Conservation (phyloP, 2,329 filamentous ascomycete genomes). For the Davidsoniella australis region DNA sequence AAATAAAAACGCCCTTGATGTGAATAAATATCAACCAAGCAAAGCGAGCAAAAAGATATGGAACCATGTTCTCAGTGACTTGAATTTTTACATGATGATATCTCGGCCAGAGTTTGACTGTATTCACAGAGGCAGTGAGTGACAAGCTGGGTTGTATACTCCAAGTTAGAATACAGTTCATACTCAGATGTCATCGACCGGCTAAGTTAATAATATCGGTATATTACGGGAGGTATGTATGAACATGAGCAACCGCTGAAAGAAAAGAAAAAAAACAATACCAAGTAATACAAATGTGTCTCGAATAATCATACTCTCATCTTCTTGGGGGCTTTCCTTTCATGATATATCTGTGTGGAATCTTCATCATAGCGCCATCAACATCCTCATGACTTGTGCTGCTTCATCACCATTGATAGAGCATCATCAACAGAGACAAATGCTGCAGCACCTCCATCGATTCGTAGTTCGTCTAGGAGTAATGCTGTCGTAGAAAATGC, state of each 20-base stretch:
- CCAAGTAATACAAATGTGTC: background rate
- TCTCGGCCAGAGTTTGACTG: no score
- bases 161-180: background rate
- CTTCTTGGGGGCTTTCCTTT: background rate
- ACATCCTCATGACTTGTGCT: background rate
- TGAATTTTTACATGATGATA: no score
- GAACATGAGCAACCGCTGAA: no score
- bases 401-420: background rate
- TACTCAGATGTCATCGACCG: no score
- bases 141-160: no score
- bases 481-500: slow-evolving; percentile 75
- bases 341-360: background rate
- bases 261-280: background rate
- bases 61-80: no score
- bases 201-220: no score
- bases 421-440: slow-evolving; percentile 36
- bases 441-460: slow-evolving; percentile 63
- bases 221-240: no score
- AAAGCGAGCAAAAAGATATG: no score
- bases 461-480: slow-evolving; percentile 64
- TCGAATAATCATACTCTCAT: background rate
- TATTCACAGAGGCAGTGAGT: no score
- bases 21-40: no score
- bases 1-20: no score
- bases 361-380: background rate